Evolutionary conservation across 768 basidiomycete species (phyloP).

Genomic region (Leccinum boreale): DNA sequence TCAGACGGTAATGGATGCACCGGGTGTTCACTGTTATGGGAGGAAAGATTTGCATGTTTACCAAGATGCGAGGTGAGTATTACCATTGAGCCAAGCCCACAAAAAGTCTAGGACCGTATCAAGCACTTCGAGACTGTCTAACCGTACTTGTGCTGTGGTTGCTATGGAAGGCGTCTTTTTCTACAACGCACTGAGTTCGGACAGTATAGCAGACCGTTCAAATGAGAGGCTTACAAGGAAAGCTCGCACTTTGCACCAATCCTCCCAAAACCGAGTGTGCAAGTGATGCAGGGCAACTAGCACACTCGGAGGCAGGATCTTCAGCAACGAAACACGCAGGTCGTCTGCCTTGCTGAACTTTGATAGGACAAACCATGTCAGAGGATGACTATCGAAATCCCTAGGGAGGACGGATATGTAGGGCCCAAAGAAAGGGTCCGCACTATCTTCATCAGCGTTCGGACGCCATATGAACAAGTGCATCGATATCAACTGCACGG

Average conservation of each 20-base stretch:
- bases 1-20: constrained; percentile 72
- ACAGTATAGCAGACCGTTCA: not conserved
- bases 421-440: constrained; percentile 61
- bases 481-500: constrained; percentile 74
- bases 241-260: constrained; percentile 51
- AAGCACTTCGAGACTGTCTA: constrained; percentile 1
- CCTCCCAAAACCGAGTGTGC: constrained; percentile 47
- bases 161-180: constrained; percentile 4
- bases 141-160: not conserved
- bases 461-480: constrained; percentile 75
- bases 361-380: constrained; percentile 61
- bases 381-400: constrained; percentile 74
- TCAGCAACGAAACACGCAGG: constrained; percentile 34
- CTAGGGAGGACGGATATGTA: constrained; percentile 78
- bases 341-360: constrained; percentile 11
- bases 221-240: constrained; percentile 48
- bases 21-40: constrained; percentile 78
- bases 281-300: constrained; percentile 40
- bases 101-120: constrained; percentile 45
- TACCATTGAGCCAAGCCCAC: constrained; percentile 94
- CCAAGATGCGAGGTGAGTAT: constrained; percentile 3
- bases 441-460: constrained; percentile 35
- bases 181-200: constrained; percentile 1
- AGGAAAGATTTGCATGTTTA: constrained; percentile 4
- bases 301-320: constrained; percentile 48